These are phyloP conservation scores for Cyclocybe cylindracea DNA, from an alignment of 768 basidiomycete species.

Conservation along the genomic window DNA sequence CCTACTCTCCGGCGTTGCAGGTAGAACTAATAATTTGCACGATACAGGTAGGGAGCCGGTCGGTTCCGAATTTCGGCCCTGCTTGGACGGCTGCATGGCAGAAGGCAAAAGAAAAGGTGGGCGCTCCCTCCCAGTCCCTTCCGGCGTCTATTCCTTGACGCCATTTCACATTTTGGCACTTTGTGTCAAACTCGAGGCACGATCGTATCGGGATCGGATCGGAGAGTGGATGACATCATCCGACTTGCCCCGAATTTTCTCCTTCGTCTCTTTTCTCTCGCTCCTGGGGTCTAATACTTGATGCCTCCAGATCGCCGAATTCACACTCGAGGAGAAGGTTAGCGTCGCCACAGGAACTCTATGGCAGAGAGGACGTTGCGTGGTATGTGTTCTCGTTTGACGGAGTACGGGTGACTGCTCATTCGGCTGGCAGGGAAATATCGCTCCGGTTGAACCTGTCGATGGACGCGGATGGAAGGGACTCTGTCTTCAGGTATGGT, in stretches of 20 bases:
- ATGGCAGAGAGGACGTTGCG: conserved; percentile 65
- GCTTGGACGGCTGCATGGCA: conserved; percentile 63
- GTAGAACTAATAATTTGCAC: conserved; percentile 1
- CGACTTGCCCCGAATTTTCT: background rate
- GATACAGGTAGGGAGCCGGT: conserved; percentile 32
- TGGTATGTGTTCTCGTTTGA: conserved; percentile 40
- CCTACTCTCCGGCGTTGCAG: background rate
- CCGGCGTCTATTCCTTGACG: background rate
- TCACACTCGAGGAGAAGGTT: conserved; percentile 65
- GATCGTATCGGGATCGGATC: background rate
- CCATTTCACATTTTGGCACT: too few species aligned
- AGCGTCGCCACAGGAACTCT: conserved; percentile 67
- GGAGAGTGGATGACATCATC: background rate
- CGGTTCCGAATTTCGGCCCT: conserved; percentile 47
- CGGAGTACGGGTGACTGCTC: background rate
- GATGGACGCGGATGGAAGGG: conserved; percentile 59
- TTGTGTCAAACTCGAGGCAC: too few species aligned
- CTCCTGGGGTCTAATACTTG: too few species aligned
- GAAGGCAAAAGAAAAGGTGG: conserved; percentile 57
- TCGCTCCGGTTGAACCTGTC: conserved; percentile 44
- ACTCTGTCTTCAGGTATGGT: conserved; percentile 64
- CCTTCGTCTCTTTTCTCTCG: background rate
- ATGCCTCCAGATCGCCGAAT: conserved; percentile 10
- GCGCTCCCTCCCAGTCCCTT: conserved; percentile 12
- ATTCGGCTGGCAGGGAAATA: conserved; percentile 48